Percentiles rank a stretch among this genome's conserved stretches.
phyloP scores from a whole-genome alignment of 768 basidiomycete species.

The Phylloporus arenicola region DNA sequence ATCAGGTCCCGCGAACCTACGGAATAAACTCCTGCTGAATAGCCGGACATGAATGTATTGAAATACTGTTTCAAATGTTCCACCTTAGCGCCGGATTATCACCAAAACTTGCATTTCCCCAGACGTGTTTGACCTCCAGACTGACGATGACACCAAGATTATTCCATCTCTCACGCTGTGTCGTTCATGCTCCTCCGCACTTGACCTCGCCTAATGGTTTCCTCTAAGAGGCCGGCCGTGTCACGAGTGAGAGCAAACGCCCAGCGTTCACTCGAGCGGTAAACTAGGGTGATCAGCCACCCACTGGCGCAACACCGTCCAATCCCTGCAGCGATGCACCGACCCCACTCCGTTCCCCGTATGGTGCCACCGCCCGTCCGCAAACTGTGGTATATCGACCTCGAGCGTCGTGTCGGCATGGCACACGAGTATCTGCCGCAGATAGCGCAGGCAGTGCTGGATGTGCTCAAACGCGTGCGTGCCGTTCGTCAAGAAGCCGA shows the following conservation, averaged over 20 bases:
- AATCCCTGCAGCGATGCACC: conserved; percentile 31
- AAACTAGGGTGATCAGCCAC: conserved; percentile 26
- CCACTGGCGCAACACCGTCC: conserved; percentile 27
- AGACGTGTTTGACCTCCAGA: too few relatives aligned
- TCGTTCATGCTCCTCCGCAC: not conserved
- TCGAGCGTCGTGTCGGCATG: conserved; percentile 37
- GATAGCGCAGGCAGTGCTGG: conserved; percentile 36
- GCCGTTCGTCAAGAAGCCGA: conserved; percentile 21
- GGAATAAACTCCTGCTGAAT: too few relatives aligned
- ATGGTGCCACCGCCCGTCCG: conserved; percentile 23
- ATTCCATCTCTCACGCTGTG: too few relatives aligned
- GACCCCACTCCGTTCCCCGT: conserved; percentile 28
- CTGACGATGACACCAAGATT: too few relatives aligned
- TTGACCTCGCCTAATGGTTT: not conserved
- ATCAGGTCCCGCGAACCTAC: too few relatives aligned
- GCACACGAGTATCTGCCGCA: conserved; percentile 35
- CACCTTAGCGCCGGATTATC: too few relatives aligned
- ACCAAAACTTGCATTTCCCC: too few relatives aligned
- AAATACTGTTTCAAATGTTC: too few relatives aligned
- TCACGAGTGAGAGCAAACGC: not conserved
- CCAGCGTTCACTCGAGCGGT: conserved; percentile 14
- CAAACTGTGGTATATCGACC: conserved; percentile 25
- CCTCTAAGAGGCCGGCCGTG: not conserved
- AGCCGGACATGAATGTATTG: too few relatives aligned
- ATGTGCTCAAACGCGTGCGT: conserved; percentile 28